Conservation (phyloP, 495 filamentous ascomycete genomes). For the Symbiotaphrina buchneri region DNA sequence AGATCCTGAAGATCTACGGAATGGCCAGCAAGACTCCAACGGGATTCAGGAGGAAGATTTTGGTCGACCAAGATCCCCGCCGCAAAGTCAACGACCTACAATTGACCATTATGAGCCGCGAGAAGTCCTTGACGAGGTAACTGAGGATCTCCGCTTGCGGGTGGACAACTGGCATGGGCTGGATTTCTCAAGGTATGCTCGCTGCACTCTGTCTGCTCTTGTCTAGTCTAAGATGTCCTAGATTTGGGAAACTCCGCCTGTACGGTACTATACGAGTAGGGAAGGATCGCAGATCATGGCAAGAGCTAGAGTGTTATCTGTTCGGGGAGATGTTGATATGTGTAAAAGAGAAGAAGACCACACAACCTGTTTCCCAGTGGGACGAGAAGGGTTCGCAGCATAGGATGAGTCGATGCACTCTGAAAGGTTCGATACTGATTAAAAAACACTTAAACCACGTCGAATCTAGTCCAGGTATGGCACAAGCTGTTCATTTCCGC, state of each 20-base stretch:
- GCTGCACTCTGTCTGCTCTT: conserved; percentile 1
- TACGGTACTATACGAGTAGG: conserved; percentile 86
- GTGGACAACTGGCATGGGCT: conserved; percentile 98
- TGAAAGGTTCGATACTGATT: conserved; percentile 96
- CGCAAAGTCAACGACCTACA: conserved; percentile 6
- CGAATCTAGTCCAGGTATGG: conserved; percentile 35
- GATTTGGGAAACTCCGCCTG: conserved; percentile 82
- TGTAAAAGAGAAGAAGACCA: conserved; percentile 82
- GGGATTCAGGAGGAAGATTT: conserved; percentile 14
- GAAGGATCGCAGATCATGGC: conserved; percentile 93
- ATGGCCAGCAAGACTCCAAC: no score
- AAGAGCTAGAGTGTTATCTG: conserved; percentile 92
- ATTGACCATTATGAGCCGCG: conserved; percentile 20
- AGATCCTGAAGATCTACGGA: conserved; percentile 63
- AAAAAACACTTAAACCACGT: conserved; percentile 94
- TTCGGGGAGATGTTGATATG: conserved; percentile 99
- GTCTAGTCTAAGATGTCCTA: conserved; percentile 11
- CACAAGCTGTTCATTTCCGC: background rate
- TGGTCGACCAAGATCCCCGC: conserved; percentile 8
- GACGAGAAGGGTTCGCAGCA: conserved; percentile 30
- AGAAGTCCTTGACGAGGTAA: conserved; percentile 63
- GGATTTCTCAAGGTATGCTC: conserved; percentile 62
- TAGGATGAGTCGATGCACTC: conserved; percentile 55
- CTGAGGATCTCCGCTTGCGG: conserved; percentile 59
- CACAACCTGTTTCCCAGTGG: conserved; percentile 30